Percentiles rank a stretch among this genome's conserved stretches.
Conservation (phyloP, 2,329 filamentous ascomycete genomes). For the Aspergillus tamarii region DNA sequence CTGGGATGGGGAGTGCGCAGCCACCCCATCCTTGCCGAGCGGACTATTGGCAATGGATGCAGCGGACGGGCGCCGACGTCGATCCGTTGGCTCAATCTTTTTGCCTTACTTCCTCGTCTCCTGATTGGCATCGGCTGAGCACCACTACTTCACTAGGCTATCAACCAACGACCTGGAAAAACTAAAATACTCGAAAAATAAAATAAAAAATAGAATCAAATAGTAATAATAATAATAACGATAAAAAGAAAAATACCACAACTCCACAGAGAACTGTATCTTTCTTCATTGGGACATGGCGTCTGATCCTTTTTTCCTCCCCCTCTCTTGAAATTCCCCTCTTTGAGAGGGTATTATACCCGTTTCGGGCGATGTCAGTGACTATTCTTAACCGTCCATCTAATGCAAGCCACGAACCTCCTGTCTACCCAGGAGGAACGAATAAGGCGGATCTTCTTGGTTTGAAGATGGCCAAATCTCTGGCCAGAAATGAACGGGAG, state of each 20-base stretch:
- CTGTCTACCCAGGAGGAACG: slow-evolving; percentile 21
- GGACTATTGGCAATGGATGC: slow-evolving; percentile 43
- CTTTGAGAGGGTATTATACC: slow-evolving; percentile 22
- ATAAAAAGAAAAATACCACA: not conserved
- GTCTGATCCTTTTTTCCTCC: slow-evolving; percentile 13
- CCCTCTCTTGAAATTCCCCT: slow-evolving; percentile 12
- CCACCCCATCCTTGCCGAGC: slow-evolving; percentile 31
- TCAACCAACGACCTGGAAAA: not conserved
- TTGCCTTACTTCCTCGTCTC: slow-evolving; percentile 33
- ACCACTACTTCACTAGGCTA: not conserved
- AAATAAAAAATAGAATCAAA: not conserved
- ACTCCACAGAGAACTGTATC: slow-evolving; percentile 1
- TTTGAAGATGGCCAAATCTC: not conserved
- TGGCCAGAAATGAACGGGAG: not conserved
- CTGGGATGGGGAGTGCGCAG: slow-evolving; percentile 27
- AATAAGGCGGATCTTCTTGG: slow-evolving; percentile 1
- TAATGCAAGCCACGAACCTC: slow-evolving; percentile 35
- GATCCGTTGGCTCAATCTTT: slow-evolving; percentile 35
- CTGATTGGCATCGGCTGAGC: slow-evolving; percentile 31
- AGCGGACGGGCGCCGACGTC: slow-evolving; percentile 37
- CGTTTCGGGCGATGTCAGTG: slow-evolving; percentile 30
- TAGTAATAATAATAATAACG: not conserved
- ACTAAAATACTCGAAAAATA: not conserved
- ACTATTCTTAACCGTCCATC: slow-evolving; percentile 31
- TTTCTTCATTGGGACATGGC: slow-evolving; percentile 7